Evolutionary conservation across 1,284 basidiomycete species (phyloP).

Genomic region (Naganishia liquefaciens): DNA sequence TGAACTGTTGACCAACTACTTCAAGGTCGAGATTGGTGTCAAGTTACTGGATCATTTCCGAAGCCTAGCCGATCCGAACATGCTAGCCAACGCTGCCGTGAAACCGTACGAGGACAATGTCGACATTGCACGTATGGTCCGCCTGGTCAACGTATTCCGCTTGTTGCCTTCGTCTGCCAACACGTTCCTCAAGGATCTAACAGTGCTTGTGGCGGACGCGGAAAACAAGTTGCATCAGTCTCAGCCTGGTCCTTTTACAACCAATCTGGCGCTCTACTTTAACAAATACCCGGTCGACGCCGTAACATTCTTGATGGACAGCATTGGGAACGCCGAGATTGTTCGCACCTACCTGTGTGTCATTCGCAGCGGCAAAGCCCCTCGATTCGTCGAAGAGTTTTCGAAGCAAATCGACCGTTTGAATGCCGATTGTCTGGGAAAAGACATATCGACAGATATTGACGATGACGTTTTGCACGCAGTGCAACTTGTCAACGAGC

Average conservation of each 20-base stretch:
- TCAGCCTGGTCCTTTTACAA: slow-evolving; percentile 86
- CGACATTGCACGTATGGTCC: slow-evolving; percentile 87
- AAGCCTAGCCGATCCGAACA: slow-evolving; percentile 74
- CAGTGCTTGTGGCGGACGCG: slow-evolving; percentile 87
- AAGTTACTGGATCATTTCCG: slow-evolving; percentile 96
- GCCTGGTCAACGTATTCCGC: slow-evolving; percentile 95
- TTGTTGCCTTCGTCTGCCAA: slow-evolving; percentile 89
- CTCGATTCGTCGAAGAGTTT: slow-evolving; percentile 73
- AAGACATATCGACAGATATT: slow-evolving; percentile 45
- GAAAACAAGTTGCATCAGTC: slow-evolving; percentile 90
- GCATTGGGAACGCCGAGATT: slow-evolving; percentile 72
- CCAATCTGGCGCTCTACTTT: slow-evolving; percentile 86
- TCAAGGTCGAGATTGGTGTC: slow-evolving; percentile 99
- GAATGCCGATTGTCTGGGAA: slow-evolving; percentile 61
- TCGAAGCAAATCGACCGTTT: slow-evolving; percentile 66
- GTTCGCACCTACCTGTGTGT: slow-evolving; percentile 79
- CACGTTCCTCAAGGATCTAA: slow-evolving; percentile 84
- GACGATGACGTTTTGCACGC: slow-evolving; percentile 59
- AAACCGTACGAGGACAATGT: slow-evolving; percentile 83
- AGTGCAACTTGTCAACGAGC: slow-evolving; percentile 73
- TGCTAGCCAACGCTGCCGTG: slow-evolving; percentile 75
- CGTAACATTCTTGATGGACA: slow-evolving; percentile 77
- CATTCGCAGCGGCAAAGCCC: slow-evolving; percentile 72
- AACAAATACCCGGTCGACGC: slow-evolving; percentile 87
- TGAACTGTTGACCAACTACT: slow-evolving; percentile 95